phyloP scores from a whole-genome alignment of 495 filamentous ascomycete genomes.

The Neurospora africana region DNA sequence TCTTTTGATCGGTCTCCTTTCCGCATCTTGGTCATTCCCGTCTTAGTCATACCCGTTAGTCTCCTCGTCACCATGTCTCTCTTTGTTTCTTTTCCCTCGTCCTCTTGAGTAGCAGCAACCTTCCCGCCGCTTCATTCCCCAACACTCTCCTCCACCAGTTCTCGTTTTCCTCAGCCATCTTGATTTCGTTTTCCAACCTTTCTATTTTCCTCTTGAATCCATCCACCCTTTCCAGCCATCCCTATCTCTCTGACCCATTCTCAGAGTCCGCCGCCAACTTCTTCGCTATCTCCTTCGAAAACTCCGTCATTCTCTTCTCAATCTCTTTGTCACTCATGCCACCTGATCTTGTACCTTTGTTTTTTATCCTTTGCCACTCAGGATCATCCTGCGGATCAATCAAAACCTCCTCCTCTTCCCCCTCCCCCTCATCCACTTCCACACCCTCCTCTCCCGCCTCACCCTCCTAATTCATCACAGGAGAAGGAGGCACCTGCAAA shows the following conservation, averaged over 20 bases:
- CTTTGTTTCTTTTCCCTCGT: neutral
- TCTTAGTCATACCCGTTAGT: neutral
- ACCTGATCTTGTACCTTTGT: neutral
- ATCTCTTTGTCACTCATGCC: neutral
- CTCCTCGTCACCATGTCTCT: neutral
- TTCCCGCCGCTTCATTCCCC: neutral
- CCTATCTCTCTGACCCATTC: neutral
- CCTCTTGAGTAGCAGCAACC: neutral
- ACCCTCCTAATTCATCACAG: neutral
- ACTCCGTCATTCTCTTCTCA: neutral
- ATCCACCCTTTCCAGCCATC: neutral
- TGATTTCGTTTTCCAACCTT: neutral
- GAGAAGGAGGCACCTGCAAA: slow-evolving; percentile 27
- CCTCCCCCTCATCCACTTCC: neutral
- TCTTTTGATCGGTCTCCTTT: neutral
- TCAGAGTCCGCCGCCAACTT: neutral
- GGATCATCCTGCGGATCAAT: neutral
- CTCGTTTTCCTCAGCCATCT: neutral
- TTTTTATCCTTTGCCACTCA: neutral
- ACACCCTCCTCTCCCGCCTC: neutral
- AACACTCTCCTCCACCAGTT: neutral
- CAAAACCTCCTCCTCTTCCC: neutral
- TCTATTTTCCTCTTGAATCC: neutral
- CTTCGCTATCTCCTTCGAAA: neutral
- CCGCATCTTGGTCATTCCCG: neutral